These are phyloP conservation scores for Phytophthora nicotianae DNA, from an alignment of 352 stramenopile species.

Conservation along the genomic window DNA sequence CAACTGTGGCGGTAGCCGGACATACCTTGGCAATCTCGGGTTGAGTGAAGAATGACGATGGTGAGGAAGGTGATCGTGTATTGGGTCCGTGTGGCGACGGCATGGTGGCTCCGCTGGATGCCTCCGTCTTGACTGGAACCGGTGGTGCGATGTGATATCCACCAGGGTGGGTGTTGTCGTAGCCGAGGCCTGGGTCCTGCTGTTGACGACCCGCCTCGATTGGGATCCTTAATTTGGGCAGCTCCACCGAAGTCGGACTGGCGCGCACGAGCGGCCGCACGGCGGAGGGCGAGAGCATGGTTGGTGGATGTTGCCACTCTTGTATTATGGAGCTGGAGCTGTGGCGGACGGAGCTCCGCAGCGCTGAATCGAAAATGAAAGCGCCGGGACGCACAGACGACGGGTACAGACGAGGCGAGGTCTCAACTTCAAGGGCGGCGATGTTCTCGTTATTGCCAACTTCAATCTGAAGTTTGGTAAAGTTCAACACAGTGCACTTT, in stretches of 20 bases:
- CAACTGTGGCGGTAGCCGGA: not conserved
- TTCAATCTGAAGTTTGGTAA: constrained; percentile 32
- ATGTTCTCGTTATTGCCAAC: constrained; percentile 4
- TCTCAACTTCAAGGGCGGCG: constrained; percentile 26
- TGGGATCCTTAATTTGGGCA: constrained; percentile 37
- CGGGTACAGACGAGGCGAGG: constrained; percentile 11
- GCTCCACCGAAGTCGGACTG: constrained; percentile 8
- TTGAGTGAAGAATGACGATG: constrained; percentile 49
- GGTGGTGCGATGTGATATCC: constrained; percentile 20
- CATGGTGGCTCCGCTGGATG: not conserved
- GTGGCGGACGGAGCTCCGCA: constrained; percentile 17
- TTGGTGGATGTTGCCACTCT: too few relatives aligned
- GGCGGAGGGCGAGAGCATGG: constrained; percentile 26
- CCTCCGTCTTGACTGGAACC: constrained; percentile 26
- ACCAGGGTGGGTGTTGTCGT: constrained; percentile 15
- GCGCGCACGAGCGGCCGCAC: constrained; percentile 6
- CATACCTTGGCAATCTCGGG: constrained; percentile 41
- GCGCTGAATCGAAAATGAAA: constrained; percentile 38
- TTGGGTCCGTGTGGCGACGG: constrained; percentile 16
- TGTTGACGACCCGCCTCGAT: constrained; percentile 8
- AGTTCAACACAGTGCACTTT: constrained; percentile 35
- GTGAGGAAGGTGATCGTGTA: constrained; percentile 48
- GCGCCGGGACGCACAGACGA: constrained; percentile 23
- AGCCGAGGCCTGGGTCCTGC: constrained; percentile 16
- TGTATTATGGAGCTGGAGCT: not conserved